A percentile compares a stretch with the other conserved stretches of the same genome.
Conservation (phyloP, 129 eudicot genomes). For the Chrysanthemum makinoi region DNA sequence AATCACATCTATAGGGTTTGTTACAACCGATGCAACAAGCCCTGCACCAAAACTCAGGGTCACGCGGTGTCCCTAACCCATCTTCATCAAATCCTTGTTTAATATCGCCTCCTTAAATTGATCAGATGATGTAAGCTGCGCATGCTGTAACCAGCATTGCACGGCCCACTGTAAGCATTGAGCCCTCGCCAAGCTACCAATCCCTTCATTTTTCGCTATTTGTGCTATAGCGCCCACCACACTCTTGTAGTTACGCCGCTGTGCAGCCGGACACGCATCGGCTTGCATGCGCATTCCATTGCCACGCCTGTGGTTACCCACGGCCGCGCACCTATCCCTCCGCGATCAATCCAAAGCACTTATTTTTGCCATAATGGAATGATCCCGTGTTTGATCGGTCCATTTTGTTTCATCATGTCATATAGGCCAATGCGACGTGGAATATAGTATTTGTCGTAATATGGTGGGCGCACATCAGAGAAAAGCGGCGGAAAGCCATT, state of each 20-base stretch:
- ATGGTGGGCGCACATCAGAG: constrained; percentile 90
- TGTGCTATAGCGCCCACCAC: constrained; percentile 64
- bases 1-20: constrained; percentile 91
- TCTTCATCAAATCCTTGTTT: constrained; percentile 51
- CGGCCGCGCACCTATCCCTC: constrained; percentile 89
- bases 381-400: constrained; percentile 59
- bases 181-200: constrained; percentile 84
- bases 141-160: constrained; percentile 92
- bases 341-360: constrained; percentile 71
- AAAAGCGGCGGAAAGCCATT: constrained; percentile 59
- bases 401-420: constrained; percentile 60
- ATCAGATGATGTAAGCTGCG: constrained; percentile 81
- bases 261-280: constrained; percentile 67
- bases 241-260: constrained; percentile 72
- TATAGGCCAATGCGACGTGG: constrained; percentile 92
- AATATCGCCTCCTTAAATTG: constrained; percentile 70
- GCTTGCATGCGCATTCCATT: constrained; percentile 97
- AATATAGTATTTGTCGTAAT: constrained; percentile 78
- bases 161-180: constrained; percentile 88
- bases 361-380: constrained; percentile 54
- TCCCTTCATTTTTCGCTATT: constrained; percentile 62
- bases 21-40: constrained; percentile 77
- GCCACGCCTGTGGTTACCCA: constrained; percentile 97
- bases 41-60: constrained; percentile 94
- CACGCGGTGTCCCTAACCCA: constrained; percentile 85